Evolutionary conservation across 345 rosid genomes (phyloP), one percentile per base, ranked within the genome.

Genomic region (Lumnitzera racemosa): DNA sequence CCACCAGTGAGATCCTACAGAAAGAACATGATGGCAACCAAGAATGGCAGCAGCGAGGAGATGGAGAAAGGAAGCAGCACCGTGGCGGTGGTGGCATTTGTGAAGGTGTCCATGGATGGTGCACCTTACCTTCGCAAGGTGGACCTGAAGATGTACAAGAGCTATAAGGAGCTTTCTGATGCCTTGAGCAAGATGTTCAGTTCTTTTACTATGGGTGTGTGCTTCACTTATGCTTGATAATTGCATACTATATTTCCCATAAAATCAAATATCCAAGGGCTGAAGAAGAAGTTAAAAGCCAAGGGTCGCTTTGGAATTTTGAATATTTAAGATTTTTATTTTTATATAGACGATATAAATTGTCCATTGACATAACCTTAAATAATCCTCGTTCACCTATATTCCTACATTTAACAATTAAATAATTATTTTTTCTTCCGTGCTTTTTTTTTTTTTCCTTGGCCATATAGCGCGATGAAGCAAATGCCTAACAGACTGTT

Each of bases 41-140:
- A 90, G 64, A 85, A 83, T 72, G 78, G 56, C 56, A 75, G 61
- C 43, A 36, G 43, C 47, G 53, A 76, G 64, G 73, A 72, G 48
- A 49, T 20, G 25, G 43, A 56, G 23, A 80, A 68, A 57, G 50
- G 67, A 64, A 68, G 61, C 6, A 76, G 72, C 56, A 50, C 60
- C 56, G 67, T 72, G 23, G 55, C 64, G 7, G 53, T 72, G 13
- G 91, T 79, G 27, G 92, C 92, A 23, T 85, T 85, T 56, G 96
- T 91, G 67, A 92, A 92, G 89, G 98, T 92, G 3, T 83, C 88
- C 77, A 92, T 92, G 94, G 98, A 89, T 51, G 98, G 98, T 54
- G 98, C 98, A 24, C 98, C 98, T 0, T 92, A 89, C 69, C 83
- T 92, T 49, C 87, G 98, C 49, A 92, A 92, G 79, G 94, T 92